These are phyloP conservation scores for Ophidiomyces ophidiicola DNA, from an alignment of 2,329 filamentous ascomycete species.

Conservation along the genomic window DNA sequence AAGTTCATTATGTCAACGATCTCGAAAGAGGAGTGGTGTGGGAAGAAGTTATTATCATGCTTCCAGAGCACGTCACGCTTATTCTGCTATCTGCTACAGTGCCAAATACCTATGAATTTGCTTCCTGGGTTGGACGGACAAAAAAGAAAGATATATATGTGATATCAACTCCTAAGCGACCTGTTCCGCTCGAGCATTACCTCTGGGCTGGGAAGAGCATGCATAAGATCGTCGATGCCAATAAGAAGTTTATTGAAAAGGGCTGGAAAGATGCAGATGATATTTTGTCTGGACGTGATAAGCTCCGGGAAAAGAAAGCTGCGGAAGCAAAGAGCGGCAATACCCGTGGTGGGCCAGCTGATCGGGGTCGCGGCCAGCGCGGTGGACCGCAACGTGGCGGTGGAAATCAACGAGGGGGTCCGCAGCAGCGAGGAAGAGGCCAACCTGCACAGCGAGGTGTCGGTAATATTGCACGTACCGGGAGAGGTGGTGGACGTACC, in stretches of 20 bases:
- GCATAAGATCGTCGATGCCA: constrained; percentile 84
- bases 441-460: constrained; percentile 46
- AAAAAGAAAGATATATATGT: constrained; percentile 99
- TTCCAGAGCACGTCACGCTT: constrained; percentile 90
- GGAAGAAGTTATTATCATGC: constrained; percentile 99
- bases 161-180: constrained; percentile 90
- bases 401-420: constrained; percentile 36
- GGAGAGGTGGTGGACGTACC: constrained; percentile 71
- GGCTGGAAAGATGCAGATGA: constrained; percentile 93
- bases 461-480: constrained; percentile 83
- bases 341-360: constrained; percentile 38
- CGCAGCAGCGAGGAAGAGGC: constrained; percentile 44
- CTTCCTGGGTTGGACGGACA: constrained; percentile 93
- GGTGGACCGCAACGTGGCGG: constrained; percentile 40
- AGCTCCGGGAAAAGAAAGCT: constrained; percentile 47
- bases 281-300: constrained; percentile 69
- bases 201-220: constrained; percentile 90
- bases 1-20: constrained; percentile 98
- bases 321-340: constrained; percentile 41
- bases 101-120: constrained; percentile 94
- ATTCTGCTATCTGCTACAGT: constrained; percentile 94
- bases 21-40: constrained; percentile 91
- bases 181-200: constrained; percentile 89
- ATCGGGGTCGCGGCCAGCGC: constrained; percentile 17
- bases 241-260: constrained; percentile 81